Conservation (phyloP, 305 asterid species). For the Solanum chacoense region DNA sequence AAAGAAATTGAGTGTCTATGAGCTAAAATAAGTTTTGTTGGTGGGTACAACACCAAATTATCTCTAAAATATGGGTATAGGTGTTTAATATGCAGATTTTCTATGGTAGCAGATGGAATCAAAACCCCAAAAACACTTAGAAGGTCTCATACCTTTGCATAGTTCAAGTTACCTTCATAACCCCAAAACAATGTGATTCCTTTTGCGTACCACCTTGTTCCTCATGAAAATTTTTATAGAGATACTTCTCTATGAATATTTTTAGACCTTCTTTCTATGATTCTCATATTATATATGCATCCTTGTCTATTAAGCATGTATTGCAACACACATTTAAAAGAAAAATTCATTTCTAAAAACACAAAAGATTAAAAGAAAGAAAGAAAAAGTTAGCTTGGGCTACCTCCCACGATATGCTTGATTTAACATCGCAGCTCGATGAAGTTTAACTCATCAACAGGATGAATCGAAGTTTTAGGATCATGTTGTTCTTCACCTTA, state of each 20-base stretch:
- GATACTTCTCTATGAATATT: not conserved
- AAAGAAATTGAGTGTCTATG: too few species aligned
- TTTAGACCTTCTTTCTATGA: not conserved
- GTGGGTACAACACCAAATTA: not conserved
- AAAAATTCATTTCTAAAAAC: not conserved
- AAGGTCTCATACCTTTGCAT: not conserved
- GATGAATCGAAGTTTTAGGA: not conserved
- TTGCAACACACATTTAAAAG: not conserved
- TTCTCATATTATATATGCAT: not conserved
- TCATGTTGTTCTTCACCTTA: not conserved
- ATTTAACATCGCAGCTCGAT: not conserved
- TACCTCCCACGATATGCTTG: not conserved
- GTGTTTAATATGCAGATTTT: not conserved
- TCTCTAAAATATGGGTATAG: not conserved
- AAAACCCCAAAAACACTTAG: not conserved
- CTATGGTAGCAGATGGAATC: not conserved
- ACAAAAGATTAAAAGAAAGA: not conserved
- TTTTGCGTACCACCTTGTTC: not conserved
- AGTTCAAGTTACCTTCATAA: not conserved
- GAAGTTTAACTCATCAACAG: not conserved
- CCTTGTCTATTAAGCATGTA: not conserved
- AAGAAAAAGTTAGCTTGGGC: not conserved
- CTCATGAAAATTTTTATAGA: not conserved
- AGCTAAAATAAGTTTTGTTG: not conserved
- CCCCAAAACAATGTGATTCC: not conserved